phyloP scores from a whole-genome alignment of 2,329 filamentous ascomycete genomes.

The Zymoseptoria ardabiliae region DNA sequence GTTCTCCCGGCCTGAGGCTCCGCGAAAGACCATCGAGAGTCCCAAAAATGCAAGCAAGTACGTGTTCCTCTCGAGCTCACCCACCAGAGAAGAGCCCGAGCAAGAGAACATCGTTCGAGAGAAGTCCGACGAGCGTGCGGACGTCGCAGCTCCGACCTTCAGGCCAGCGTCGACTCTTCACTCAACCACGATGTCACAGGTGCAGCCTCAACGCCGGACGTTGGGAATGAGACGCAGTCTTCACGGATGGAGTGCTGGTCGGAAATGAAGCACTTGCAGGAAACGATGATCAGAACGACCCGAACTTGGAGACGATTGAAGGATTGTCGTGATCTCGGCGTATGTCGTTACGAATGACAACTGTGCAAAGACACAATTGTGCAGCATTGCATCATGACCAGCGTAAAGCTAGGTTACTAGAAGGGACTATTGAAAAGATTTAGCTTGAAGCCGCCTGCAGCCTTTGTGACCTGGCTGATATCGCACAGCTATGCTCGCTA shows the following conservation, averaged over 20 bases:
- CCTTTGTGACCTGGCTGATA: too few species aligned
- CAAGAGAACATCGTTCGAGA: conserved; percentile 4
- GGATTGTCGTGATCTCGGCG: too few species aligned
- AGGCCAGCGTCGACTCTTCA: conserved; percentile 37
- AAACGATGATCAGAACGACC: neutral
- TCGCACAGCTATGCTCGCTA: too few species aligned
- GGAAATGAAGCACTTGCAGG: conserved; percentile 1
- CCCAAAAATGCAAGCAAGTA: conserved; percentile 39
- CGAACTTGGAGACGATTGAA: too few species aligned
- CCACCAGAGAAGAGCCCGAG: conserved; percentile 27
- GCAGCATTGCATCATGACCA: too few species aligned
- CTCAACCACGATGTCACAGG: conserved; percentile 34
- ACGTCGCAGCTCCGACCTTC: neutral
- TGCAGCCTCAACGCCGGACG: conserved; percentile 36
- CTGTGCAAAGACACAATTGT: too few species aligned
- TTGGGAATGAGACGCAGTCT: conserved; percentile 45
- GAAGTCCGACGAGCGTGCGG: neutral
- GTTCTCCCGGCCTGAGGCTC: conserved; percentile 25
- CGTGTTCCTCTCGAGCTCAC: conserved; percentile 39
- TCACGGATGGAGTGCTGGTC: conserved; percentile 40
- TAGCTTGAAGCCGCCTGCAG: too few species aligned
- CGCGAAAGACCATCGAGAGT: conserved; percentile 7
- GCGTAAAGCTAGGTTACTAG: too few species aligned
- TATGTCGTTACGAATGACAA: too few species aligned
- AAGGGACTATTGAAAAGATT: too few species aligned